These are phyloP conservation scores for Lasiosphaeria miniovina DNA, from an alignment of 495 filamentous ascomycete genomes.

Conservation along the genomic window DNA sequence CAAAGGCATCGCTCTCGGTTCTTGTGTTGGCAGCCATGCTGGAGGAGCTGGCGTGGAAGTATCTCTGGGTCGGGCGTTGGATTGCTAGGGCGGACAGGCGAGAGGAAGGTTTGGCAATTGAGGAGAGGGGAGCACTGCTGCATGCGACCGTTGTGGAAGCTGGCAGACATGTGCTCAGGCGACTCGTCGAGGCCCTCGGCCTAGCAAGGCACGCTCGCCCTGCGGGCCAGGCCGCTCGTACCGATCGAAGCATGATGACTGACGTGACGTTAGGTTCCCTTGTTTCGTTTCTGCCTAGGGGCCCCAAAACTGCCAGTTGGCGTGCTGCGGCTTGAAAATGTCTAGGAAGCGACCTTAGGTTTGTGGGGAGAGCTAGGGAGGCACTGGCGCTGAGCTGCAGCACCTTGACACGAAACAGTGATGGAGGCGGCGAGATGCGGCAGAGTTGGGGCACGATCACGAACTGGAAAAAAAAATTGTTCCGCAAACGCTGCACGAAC, in stretches of 20 bases:
- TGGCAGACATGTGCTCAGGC: slow-evolving; percentile 39
- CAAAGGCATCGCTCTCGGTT: slow-evolving; percentile 95
- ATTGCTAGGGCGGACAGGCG: slow-evolving; percentile 11
- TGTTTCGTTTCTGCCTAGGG: not conserved
- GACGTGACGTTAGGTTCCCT: not conserved
- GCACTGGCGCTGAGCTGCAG: not conserved
- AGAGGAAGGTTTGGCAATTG: slow-evolving; percentile 20
- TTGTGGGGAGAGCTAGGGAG: slow-evolving; percentile 1
- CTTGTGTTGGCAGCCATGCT: slow-evolving; percentile 57
- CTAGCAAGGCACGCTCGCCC: slow-evolving; percentile 33
- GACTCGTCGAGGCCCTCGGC: slow-evolving; percentile 40
- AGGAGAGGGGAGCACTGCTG: slow-evolving; percentile 10
- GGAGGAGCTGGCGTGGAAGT: slow-evolving; percentile 46
- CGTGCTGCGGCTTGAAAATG: not conserved
- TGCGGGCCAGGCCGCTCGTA: slow-evolving; percentile 39
- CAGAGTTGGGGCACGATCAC: not conserved
- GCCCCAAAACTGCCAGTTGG: slow-evolving; percentile 1
- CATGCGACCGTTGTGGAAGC: not conserved
- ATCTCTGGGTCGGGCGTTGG: slow-evolving; percentile 24
- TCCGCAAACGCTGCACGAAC: not conserved
- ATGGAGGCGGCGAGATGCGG: slow-evolving; percentile 1
- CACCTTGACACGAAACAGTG: not conserved
- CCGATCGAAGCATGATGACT: slow-evolving; percentile 43
- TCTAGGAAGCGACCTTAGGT: not conserved
- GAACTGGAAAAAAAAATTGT: not conserved